These are phyloP conservation scores for Cornus florida DNA, from an alignment of 148 eudicot genomes.

Conservation along the genomic window DNA sequence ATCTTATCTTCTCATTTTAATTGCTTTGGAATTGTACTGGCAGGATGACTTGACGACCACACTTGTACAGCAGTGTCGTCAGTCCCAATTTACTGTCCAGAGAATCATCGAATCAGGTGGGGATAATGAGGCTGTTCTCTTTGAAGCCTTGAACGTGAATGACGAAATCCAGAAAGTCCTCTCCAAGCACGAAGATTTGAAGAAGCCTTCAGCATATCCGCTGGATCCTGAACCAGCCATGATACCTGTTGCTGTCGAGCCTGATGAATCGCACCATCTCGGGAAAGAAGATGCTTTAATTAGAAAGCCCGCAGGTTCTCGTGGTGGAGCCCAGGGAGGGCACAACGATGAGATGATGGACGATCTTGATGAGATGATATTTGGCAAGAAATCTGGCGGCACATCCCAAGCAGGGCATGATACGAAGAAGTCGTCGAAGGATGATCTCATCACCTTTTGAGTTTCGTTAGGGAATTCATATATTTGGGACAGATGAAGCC, in stretches of 20 bases:
- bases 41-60: slow-evolving; percentile 94
- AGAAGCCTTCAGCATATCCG: slow-evolving; percentile 39
- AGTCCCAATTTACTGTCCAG: slow-evolving; percentile 68
- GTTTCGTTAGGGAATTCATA: not conserved
- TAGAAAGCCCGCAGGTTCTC: slow-evolving; percentile 54
- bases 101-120: slow-evolving; percentile 86
- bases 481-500: not conserved
- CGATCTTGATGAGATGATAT: slow-evolving; percentile 96
- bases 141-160: slow-evolving; percentile 93
- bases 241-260: slow-evolving; percentile 92
- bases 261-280: slow-evolving; percentile 73
- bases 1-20: not conserved
- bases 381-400: slow-evolving; percentile 66
- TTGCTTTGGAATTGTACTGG: slow-evolving; percentile 7
- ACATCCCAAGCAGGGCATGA: slow-evolving; percentile 48
- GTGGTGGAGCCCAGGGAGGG: slow-evolving; percentile 45
- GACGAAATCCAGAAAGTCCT: slow-evolving; percentile 89
- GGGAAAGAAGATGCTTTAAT: slow-evolving; percentile 68
- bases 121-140: slow-evolving; percentile 89
- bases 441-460: slow-evolving; percentile 72
- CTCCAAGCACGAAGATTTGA: slow-evolving; percentile 77
- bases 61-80: slow-evolving; percentile 81
- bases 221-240: slow-evolving; percentile 80
- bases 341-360: slow-evolving; percentile 88
- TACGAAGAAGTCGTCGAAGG: slow-evolving; percentile 62